phyloP scores from a whole-genome alignment of 1,139 yeast species.

The Maudiozyma humilis region DNA sequence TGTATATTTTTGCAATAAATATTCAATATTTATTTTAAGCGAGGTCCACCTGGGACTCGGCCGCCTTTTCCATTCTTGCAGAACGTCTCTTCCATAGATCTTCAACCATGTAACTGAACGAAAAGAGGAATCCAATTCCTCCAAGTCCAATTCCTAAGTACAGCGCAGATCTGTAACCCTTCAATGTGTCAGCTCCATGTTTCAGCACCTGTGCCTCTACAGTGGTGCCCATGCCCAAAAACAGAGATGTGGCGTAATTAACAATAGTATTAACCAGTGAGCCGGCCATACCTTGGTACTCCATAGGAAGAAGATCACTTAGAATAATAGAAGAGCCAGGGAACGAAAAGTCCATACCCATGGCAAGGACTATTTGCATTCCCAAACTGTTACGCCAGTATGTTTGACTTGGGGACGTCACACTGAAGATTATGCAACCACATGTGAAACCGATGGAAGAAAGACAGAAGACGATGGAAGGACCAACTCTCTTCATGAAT shows the following conservation, averaged over 20 bases:
- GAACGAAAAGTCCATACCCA: constrained; percentile 55
- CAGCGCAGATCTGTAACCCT: constrained; percentile 39
- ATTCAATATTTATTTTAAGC: neutral
- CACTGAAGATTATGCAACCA: constrained; percentile 43
- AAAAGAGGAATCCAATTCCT: constrained; percentile 16
- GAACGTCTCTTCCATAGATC: constrained; percentile 9
- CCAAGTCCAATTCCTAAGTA: constrained; percentile 34
- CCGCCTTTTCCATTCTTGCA: constrained; percentile 1
- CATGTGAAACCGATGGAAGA: constrained; percentile 41
- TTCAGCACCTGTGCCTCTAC: constrained; percentile 37
- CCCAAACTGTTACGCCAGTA: constrained; percentile 42
- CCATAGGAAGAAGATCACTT: constrained; percentile 42
- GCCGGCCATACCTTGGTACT: constrained; percentile 55
- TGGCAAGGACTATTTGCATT: constrained; percentile 41
- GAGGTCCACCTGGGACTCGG: neutral
- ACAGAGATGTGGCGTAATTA: constrained; percentile 47
- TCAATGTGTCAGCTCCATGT: constrained; percentile 25
- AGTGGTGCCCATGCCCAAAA: constrained; percentile 43
- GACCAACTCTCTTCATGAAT: constrained; percentile 37
- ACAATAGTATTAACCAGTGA: constrained; percentile 47
- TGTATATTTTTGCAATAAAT: too few species aligned
- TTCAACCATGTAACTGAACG: constrained; percentile 13
- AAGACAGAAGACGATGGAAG: constrained; percentile 38
- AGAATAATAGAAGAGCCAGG: constrained; percentile 49
- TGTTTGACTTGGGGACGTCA: constrained; percentile 42